Conservation (phyloP, 2,329 filamentous ascomycete genomes). For the Paecilomyces sp. region DNA sequence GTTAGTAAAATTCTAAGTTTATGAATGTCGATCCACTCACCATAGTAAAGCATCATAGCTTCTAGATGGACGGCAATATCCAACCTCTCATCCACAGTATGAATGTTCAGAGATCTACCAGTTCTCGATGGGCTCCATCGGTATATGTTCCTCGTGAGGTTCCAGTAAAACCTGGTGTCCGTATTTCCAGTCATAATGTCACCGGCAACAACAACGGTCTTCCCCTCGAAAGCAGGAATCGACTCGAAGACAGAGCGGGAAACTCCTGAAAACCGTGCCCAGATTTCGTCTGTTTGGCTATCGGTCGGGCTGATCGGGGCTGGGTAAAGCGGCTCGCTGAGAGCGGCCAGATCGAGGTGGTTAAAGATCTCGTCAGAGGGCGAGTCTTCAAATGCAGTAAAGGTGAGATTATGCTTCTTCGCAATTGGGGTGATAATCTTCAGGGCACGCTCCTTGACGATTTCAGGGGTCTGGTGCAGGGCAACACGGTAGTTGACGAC, state of each 20-base stretch:
- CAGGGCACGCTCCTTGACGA: slow-evolving; percentile 41
- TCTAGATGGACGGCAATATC: slow-evolving; percentile 37
- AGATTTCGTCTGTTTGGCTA: slow-evolving; percentile 21
- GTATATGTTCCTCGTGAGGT: slow-evolving; percentile 46
- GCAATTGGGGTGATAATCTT: slow-evolving; percentile 42
- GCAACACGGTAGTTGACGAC: slow-evolving; percentile 53
- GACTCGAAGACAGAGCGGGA: slow-evolving; percentile 35
- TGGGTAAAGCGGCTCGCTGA: slow-evolving; percentile 21
- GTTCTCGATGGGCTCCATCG: slow-evolving; percentile 44
- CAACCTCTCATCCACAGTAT: slow-evolving; percentile 46
- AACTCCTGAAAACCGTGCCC: slow-evolving; percentile 32
- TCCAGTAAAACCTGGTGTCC: slow-evolving; percentile 48
- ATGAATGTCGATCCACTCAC: slow-evolving; percentile 16
- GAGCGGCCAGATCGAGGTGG: slow-evolving; percentile 22
- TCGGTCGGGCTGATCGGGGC: slow-evolving; percentile 28
- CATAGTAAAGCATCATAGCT: slow-evolving; percentile 36
- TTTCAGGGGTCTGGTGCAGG: slow-evolving; percentile 44
- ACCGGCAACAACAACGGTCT: slow-evolving; percentile 35
- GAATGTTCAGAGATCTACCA: slow-evolving; percentile 38
- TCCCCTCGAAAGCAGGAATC: slow-evolving; percentile 17
- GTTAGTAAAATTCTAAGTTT: neutral
- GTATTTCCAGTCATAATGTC: slow-evolving; percentile 49
- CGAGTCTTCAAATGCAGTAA: slow-evolving; percentile 40
- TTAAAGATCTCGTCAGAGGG: slow-evolving; percentile 11
- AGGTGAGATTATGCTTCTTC: slow-evolving; percentile 41